Percentiles rank a stretch among this genome's conserved stretches.
These are phyloP conservation scores for Protea cynaroides DNA, from an alignment of 164 flowering plant genomes.

Conservation along the genomic window DNA sequence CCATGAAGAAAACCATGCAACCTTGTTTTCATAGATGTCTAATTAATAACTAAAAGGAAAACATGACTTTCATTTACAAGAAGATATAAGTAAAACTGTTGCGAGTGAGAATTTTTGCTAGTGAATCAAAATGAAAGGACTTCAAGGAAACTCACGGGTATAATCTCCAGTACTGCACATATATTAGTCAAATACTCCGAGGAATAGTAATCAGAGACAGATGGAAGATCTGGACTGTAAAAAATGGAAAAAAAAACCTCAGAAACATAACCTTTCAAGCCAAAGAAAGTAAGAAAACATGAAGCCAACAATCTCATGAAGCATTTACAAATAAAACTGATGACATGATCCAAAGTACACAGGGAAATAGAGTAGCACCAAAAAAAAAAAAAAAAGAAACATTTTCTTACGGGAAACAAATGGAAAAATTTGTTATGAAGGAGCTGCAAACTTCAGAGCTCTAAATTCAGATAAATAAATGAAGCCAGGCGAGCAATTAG, in stretches of 20 bases:
- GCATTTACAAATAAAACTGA: no score
- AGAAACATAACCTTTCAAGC: background rate
- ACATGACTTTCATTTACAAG: background rate
- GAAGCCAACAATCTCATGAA: background rate
- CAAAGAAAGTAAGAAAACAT: background rate
- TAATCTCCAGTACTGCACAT: conserved; percentile 18
- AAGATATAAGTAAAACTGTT: background rate
- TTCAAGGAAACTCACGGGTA: conserved; percentile 18
- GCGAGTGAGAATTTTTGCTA: background rate
- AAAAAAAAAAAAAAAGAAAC: no score
- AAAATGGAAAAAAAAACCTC: background rate
- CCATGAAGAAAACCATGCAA: background rate
- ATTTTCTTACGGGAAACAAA: no score
- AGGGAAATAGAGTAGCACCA: background rate
- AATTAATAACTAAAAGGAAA: background rate
- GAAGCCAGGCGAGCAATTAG: no score
- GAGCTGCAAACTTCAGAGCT: no score
- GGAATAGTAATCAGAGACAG: conserved; percentile 17
- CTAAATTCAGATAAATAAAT: no score
- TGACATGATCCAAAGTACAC: no score
- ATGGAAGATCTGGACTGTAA: conserved; percentile 22
- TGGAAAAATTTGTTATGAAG: no score
- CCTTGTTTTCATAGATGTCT: no score
- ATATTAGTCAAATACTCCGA: conserved; percentile 17
- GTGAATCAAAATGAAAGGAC: background rate